Base-by-base conservation (phyloP, 2,329 filamentous ascomycete species). In the Dothistroma pini region DNA sequence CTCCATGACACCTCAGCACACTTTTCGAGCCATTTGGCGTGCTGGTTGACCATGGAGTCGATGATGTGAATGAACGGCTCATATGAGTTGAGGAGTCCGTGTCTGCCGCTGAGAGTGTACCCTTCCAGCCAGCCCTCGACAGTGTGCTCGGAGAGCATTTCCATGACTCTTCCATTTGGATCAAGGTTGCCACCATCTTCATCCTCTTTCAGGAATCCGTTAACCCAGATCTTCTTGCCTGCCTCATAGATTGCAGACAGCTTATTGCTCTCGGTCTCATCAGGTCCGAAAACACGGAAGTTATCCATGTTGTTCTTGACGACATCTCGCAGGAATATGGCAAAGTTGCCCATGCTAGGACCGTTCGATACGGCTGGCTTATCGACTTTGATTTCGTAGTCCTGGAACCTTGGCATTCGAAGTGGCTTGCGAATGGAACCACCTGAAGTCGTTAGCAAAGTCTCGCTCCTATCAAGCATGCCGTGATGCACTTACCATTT, bases 11-110 rank as follows among this genome's bases (percentile, higher is more conserved):
- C 86, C 71, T 92, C 89, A n/a, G 86, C 79, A 66, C 86, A 89
- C 77, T 92, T 93, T 74, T 93, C 89, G 55, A 92, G 83, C 89
- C 89, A 92, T 75, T 93, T 93, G 79, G 88, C 91, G 77, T 93
- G 89, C 78, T 91, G 89, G 74, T 91, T 91, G 62, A 93, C 89
- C 89, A 93, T 93, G 1, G 87, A 90, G 75, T 92, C 89, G 69
- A 93, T 91, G 69, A 93, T 85, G 71, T 92, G 89, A 61, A 92
- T 89, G 72, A 93, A 93, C 0, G 89, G 88, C 74, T 93, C 89
- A 76, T 93, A 93, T 72, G 86, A 89, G 81, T 91, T 92, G 61
- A 93, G 82, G 61, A 93, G 73, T 12, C 89, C 89, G 66, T 92
- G 89, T 5, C 89, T 83, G 31, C 89, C 89, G 58, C 85, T 90